A percentile compares a stretch with the other conserved stretches of the same genome.
Conservation (phyloP, 768 basidiomycete species). For the Myochromella boudieri region DNA sequence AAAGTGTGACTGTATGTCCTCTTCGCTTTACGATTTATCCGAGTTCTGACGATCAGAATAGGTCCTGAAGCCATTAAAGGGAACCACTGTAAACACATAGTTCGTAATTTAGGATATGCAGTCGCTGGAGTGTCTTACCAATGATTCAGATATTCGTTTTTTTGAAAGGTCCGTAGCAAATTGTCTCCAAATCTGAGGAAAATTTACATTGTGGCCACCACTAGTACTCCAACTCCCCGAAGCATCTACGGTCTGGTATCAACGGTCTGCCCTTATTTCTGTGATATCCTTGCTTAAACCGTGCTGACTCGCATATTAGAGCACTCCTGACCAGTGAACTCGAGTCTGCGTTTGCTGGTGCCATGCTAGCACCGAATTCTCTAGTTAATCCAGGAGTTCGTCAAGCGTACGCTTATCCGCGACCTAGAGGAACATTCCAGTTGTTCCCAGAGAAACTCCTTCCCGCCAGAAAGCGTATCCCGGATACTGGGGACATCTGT, state of each 20-base stretch:
- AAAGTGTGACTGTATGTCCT: constrained; percentile 70
- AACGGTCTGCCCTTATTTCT: constrained; percentile 49
- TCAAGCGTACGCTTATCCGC: constrained; percentile 60
- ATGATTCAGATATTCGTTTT: constrained; percentile 60
- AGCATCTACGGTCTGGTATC: constrained; percentile 62
- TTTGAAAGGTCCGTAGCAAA: constrained; percentile 53
- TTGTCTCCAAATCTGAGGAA: neutral
- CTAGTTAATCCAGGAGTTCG: constrained; percentile 55
- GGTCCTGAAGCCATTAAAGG: constrained; percentile 77
- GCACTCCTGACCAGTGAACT: constrained; percentile 71
- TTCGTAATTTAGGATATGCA: constrained; percentile 32
- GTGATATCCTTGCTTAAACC: neutral
- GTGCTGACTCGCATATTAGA: constrained; percentile 29
- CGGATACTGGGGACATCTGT: constrained; percentile 69
- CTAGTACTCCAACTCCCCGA: constrained; percentile 65
- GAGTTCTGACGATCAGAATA: no score
- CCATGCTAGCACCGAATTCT: constrained; percentile 66
- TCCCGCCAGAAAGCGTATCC: constrained; percentile 48
- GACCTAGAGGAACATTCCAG: constrained; percentile 37
- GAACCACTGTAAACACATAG: constrained; percentile 84
- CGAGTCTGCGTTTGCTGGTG: constrained; percentile 60
- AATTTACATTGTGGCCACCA: neutral
- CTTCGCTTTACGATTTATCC: no score
- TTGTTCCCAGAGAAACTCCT: no score
- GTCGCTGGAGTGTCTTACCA: neutral